Base-by-base conservation (phyloP, 495 filamentous ascomycete species). In the Hamigera avellanea region DNA sequence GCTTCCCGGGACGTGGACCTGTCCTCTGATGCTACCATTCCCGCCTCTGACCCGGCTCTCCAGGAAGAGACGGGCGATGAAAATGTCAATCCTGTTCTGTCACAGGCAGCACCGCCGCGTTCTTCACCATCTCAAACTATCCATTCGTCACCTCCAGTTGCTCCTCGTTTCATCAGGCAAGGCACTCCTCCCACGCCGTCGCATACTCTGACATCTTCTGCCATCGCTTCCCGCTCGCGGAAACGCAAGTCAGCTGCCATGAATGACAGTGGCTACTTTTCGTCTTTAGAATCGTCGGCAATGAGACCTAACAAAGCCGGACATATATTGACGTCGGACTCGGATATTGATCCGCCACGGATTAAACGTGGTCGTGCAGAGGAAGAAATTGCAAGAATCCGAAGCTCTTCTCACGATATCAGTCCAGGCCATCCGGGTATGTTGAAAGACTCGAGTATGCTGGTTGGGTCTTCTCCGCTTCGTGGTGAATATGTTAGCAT, bases 201-300 rank as follows among this genome's bases (percentile, higher is more conserved):
- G 35, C 72, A 76, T n/a, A 61, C 67, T 14, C 48, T 52, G 2
- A 59, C 69, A 14, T 75, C 77, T 3, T 80, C 81, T 14, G 60
- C 53, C 19, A 54, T 63, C 28, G 66, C 62, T 28, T 69, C 67
- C 43, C 74, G 69, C 9, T 62, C 69, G 9, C 73, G 77, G 33
- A 89, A 84, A 57, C 76, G 81, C 31, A 88, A 83, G 51, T 57
- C 57, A n/a, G 73, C 76, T 45, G 74, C 76, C 10, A 77, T 94
- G 63, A 86, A 93, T 45, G 91, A 98, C 49, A 95, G 88, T 54
- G 91, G 91, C 8, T 98, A 95, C 55, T 94, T 93, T 48, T 98
- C 91, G 1, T 95, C 89, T 0, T 63, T 98, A n/a, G 91, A 95
- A 30, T 96, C 91, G 1, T 95, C 91, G 0, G 85, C 70, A n/a